phyloP scores from a whole-genome alignment of 192 early-diverging fungal species.

The Backusella mclennaniae region DNA sequence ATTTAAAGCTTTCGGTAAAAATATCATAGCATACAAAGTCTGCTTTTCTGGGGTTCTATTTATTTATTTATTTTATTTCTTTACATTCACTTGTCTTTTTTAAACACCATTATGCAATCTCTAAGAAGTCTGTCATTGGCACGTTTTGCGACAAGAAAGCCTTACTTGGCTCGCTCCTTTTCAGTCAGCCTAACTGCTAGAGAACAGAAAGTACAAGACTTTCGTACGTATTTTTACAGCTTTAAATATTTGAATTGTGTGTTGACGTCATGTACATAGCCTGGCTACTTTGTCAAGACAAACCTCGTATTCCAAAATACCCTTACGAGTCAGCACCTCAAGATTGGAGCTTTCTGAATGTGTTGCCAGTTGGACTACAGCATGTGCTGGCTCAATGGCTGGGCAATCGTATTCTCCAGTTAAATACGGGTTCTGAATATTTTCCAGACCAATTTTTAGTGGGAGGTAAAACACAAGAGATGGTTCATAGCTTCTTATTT shows the following conservation, averaged over 20 bases:
- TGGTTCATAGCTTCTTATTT: not conserved
- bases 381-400: constrained; percentile 40
- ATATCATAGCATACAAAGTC: no score
- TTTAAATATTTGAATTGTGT: constrained; percentile 1
- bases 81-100: not conserved
- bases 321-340: constrained; percentile 42
- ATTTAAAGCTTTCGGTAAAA: no score
- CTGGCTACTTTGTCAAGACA: constrained; percentile 20
- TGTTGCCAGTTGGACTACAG: constrained; percentile 39
- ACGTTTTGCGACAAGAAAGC: not conserved
- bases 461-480: constrained; percentile 32
- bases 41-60: not conserved
- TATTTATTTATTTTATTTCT: not conserved
- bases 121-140: not conserved
- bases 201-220: not conserved
- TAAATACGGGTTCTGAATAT: constrained; percentile 43
- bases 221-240: not conserved
- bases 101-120: not conserved
- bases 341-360: constrained; percentile 38
- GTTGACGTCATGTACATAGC: constrained; percentile 11
- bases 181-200: not conserved
- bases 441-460: constrained; percentile 51
- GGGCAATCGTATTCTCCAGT: constrained; percentile 40
- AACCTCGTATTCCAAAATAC: constrained; percentile 42
- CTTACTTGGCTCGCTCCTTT: not conserved